Conservation (phyloP, 129 eudicot species). For the Helianthus annuus region DNA sequence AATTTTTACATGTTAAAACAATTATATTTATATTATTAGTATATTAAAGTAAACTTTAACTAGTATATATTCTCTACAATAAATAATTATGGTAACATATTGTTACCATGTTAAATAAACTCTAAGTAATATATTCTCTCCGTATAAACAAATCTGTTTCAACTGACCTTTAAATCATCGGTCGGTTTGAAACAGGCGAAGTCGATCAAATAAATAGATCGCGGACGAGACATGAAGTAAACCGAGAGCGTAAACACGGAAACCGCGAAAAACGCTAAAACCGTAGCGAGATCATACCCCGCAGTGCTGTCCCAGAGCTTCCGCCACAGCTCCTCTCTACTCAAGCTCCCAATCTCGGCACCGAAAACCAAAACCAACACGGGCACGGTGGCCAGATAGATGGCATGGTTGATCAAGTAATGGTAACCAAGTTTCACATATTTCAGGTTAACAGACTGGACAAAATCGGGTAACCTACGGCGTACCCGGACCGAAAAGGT, state of each 20-base stretch:
- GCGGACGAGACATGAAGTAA: slow-evolving; percentile 80
- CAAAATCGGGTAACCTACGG: slow-evolving; percentile 77
- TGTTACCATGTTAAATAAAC: no score
- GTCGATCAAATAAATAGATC: slow-evolving; percentile 82
- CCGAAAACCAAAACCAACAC: slow-evolving; percentile 65
- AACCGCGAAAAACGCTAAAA: slow-evolving; percentile 71
- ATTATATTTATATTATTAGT: no score
- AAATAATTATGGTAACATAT: no score
- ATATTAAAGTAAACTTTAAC: no score
- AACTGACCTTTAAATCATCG: slow-evolving; percentile 80
- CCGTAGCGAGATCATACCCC: slow-evolving; percentile 63
- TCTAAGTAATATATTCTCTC: no score
- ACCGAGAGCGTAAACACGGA: slow-evolving; percentile 70
- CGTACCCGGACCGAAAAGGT: slow-evolving; percentile 84
- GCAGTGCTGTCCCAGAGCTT: slow-evolving; percentile 70
- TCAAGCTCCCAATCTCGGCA: slow-evolving; percentile 78
- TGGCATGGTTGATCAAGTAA: slow-evolving; percentile 75
- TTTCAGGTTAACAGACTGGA: slow-evolving; percentile 80
- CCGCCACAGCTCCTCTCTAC: slow-evolving; percentile 75
- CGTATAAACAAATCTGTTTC: not conserved
- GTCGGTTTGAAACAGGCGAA: slow-evolving; percentile 84
- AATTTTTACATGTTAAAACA: not conserved
- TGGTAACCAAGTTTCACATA: slow-evolving; percentile 94
- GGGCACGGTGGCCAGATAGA: slow-evolving; percentile 78
- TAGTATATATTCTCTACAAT: no score